These are phyloP conservation scores for Lichtheimia ramosa DNA, from an alignment of 371 early-diverging fungal genomes.

Conservation along the genomic window DNA sequence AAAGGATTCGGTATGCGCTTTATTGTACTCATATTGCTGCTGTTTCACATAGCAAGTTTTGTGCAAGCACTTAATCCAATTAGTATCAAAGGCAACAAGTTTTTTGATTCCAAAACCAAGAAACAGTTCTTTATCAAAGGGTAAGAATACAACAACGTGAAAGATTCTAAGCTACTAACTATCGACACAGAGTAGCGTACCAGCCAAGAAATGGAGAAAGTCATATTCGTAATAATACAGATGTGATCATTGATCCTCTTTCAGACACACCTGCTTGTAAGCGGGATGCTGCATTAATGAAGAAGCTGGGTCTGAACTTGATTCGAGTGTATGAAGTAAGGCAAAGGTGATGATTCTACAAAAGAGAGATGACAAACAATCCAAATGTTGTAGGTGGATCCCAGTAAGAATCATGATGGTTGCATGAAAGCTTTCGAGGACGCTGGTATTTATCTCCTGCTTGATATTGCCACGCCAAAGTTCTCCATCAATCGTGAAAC, in stretches of 20 bases:
- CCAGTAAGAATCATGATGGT: conserved; percentile 63
- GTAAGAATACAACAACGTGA: conserved; percentile 14
- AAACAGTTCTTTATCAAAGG: conserved; percentile 81
- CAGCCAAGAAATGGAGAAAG: conserved; percentile 57
- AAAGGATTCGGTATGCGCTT: neutral
- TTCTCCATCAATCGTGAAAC: conserved; percentile 65
- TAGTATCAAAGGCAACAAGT: conserved; percentile 69
- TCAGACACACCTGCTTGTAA: conserved; percentile 61
- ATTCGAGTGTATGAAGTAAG: conserved; percentile 73
- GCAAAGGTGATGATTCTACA: neutral
- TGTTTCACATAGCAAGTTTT: conserved; percentile 3
- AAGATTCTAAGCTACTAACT: no score
- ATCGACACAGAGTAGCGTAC: conserved; percentile 60
- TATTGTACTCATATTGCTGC: neutral
- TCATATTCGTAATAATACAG: conserved; percentile 5
- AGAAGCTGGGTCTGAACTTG: conserved; percentile 72
- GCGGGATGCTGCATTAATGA: conserved; percentile 70
- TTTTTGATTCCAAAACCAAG: conserved; percentile 71
- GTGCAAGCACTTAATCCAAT: conserved; percentile 55
- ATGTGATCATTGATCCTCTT: conserved; percentile 55
- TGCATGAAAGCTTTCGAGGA: conserved; percentile 74
- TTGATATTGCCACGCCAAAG: conserved; percentile 68
- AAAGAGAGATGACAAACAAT: no score
- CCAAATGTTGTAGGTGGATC: conserved; percentile 40
- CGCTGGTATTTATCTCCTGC: conserved; percentile 72